These are phyloP conservation scores for Thuja plicata DNA, from an alignment of 83 land plant species.

Conservation along the genomic window DNA sequence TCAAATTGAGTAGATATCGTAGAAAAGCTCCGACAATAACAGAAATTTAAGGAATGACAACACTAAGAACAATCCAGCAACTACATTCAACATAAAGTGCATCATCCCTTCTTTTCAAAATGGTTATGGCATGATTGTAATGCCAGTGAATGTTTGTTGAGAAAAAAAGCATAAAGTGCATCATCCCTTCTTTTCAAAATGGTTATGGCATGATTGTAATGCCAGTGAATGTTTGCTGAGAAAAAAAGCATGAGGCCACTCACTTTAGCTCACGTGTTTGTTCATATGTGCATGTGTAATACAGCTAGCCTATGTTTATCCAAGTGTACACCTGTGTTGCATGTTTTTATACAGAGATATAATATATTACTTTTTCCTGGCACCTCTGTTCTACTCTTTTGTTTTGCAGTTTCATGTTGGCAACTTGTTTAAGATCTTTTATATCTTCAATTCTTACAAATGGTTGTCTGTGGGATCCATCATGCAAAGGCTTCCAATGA, in stretches of 20 bases:
- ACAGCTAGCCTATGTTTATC: background rate
- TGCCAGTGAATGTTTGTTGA: background rate
- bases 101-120: background rate
- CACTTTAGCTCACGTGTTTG: background rate
- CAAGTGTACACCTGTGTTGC: constrained; percentile 6
- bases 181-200: background rate
- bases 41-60: background rate
- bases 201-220: background rate
- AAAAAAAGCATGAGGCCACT: too few species aligned
- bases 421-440: too few species aligned
- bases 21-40: background rate
- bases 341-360: background rate
- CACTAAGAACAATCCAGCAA: background rate
- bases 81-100: background rate
- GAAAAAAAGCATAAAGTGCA: background rate
- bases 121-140: background rate
- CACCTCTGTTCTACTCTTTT: too few species aligned
- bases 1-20: too few species aligned
- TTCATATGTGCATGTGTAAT: background rate
- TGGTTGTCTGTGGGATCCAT: too few species aligned
- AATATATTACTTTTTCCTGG: background rate
- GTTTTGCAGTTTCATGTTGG: too few species aligned
- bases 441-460: too few species aligned
- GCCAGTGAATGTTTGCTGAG: background rate
- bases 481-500: too few species aligned